Percentiles rank a stretch among this genome's conserved stretches.
Conservation (phyloP, 2,329 filamentous ascomycete genomes). For the Claviceps sp. region DNA sequence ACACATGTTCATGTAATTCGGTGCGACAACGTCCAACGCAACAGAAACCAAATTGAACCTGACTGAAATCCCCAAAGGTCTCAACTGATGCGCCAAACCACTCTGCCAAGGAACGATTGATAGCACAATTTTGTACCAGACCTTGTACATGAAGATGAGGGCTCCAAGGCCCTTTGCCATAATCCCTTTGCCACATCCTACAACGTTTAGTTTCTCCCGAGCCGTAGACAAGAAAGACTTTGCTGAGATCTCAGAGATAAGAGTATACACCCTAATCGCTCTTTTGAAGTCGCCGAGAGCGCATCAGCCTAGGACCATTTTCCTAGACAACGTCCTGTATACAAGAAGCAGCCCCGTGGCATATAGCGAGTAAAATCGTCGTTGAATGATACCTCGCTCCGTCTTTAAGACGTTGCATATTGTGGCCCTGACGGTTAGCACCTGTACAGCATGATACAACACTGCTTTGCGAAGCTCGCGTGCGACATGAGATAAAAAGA, state of each 20-base stretch:
- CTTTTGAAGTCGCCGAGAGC: neutral
- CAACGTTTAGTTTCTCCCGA: too few species aligned
- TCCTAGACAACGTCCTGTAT: neutral
- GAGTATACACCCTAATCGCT: neutral
- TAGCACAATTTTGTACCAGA: neutral
- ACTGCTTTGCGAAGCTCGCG: constrained; percentile 5
- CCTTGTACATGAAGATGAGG: neutral
- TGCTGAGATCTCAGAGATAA: neutral
- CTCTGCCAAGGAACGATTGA: neutral
- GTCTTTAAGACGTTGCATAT: neutral
- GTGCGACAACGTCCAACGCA: neutral
- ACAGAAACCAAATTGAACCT: neutral
- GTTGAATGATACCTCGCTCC: neutral
- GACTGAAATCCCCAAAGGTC: neutral
- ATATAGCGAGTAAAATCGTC: neutral
- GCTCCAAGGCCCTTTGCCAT: neutral
- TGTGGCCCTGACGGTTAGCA: neutral
- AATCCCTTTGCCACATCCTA: too few species aligned
- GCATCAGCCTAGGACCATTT: neutral
- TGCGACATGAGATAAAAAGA: neutral
- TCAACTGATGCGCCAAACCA: neutral
- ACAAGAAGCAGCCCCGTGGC: neutral
- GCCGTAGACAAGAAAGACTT: neutral
- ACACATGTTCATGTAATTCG: neutral
- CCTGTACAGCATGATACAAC: constrained; percentile 3